phyloP scores from a whole-genome alignment of 139 green algal genomes.

The Chlorella sp. region DNA sequence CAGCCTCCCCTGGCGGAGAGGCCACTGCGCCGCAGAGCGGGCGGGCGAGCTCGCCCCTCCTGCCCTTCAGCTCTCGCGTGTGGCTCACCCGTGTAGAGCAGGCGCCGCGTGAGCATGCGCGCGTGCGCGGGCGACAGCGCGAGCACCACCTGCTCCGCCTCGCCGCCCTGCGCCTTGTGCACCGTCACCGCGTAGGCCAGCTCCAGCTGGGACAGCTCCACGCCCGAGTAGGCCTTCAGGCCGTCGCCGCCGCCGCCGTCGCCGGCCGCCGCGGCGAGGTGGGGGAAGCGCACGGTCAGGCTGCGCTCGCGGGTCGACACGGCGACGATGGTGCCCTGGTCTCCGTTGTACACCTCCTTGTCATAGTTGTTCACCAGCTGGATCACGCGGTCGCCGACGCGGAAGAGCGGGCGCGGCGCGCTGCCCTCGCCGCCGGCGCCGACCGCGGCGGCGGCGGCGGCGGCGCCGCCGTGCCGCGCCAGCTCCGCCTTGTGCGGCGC shows the following conservation, averaged over 20 bases:
- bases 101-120: slow-evolving; percentile 62
- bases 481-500: slow-evolving; percentile 26
- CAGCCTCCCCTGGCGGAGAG: not conserved
- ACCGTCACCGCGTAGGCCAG: slow-evolving; percentile 82
- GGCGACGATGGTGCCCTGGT: too few relatives aligned
- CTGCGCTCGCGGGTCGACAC: not conserved
- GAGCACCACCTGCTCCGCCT: slow-evolving; percentile 77
- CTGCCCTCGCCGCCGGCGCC: not conserved
- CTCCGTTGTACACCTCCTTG: slow-evolving; percentile 83
- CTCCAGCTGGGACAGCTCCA: slow-evolving; percentile 48
- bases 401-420: slow-evolving; percentile 8
- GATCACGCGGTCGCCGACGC: slow-evolving; percentile 71
- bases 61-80: slow-evolving; percentile 48
- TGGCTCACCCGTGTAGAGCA: slow-evolving; percentile 76
- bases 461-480: not conserved
- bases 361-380: slow-evolving; percentile 79
- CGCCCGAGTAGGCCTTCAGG: not conserved
- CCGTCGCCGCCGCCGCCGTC: not conserved
- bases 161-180: slow-evolving; percentile 90
- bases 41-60: not conserved
- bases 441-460: not conserved
- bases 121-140: slow-evolving; percentile 45
- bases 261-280: not conserved
- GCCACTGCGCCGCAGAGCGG: not conserved
- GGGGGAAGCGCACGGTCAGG: slow-evolving; percentile 36